These are phyloP conservation scores for Aspergillus leporis DNA, from an alignment of 495 filamentous ascomycete species.

Conservation along the genomic window DNA sequence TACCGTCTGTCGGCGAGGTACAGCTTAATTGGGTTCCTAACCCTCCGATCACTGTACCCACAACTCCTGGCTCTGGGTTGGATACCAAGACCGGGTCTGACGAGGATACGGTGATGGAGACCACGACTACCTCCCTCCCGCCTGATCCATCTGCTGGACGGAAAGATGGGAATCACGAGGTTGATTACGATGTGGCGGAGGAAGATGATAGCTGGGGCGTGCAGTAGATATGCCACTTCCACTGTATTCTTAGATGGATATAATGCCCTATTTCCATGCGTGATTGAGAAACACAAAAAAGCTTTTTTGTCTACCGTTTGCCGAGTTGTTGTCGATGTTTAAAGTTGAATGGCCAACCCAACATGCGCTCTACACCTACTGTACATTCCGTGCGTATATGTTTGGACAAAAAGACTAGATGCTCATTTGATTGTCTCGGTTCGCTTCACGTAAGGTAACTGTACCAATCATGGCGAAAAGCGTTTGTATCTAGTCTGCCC, in stretches of 20 bases:
- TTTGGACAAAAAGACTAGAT: background rate
- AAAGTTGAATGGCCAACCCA: too few species aligned
- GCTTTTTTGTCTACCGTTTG: background rate
- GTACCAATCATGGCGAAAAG: too few species aligned
- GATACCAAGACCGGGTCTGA: constrained; percentile 30
- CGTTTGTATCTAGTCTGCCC: background rate
- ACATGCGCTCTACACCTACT: background rate
- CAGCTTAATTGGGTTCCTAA: constrained; percentile 72
- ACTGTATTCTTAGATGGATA: background rate
- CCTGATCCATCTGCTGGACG: constrained; percentile 22
- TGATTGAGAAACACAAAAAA: background rate
- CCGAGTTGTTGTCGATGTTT: background rate
- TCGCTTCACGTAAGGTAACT: too few species aligned
- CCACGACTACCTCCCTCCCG: constrained; percentile 14
- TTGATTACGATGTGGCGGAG: constrained; percentile 56
- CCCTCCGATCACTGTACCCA: constrained; percentile 31
- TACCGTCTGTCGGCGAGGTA: constrained; percentile 74
- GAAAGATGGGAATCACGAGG: constrained; percentile 32
- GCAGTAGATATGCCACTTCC: constrained; percentile 5
- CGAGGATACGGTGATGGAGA: constrained; percentile 44
- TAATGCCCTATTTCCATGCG: background rate
- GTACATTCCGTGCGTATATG: background rate
- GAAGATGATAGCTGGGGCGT: constrained; percentile 49
- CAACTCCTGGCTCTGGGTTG: constrained; percentile 3
- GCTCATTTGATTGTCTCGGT: background rate